A percentile compares a stretch with the other conserved stretches of the same genome.
These are phyloP conservation scores for Pinus albicaulis DNA, from an alignment of 75 land plant genomes.

Conservation along the genomic window DNA sequence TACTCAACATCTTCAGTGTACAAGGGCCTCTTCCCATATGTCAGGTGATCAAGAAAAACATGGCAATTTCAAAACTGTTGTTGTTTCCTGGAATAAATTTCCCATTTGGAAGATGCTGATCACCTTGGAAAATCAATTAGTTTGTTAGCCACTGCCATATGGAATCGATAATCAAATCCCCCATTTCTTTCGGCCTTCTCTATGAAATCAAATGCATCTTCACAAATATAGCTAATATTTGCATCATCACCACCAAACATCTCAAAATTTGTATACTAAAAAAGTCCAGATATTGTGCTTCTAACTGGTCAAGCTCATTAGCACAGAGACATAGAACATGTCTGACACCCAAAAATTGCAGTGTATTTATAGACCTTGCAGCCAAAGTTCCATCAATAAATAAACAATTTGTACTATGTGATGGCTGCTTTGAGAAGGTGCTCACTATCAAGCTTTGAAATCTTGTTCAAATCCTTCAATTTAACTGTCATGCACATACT, in stretches of 20 bases:
- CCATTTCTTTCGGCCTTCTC: slow-evolving; percentile 11
- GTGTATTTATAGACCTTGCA: slow-evolving; percentile 28
- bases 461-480: slow-evolving; percentile 72
- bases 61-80: too few relatives aligned
- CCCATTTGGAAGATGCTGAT: too few relatives aligned
- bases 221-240: slow-evolving; percentile 23
- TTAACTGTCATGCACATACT: slow-evolving; percentile 67
- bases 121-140: too few relatives aligned
- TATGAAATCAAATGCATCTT: slow-evolving; percentile 29
- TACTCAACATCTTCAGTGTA: too few relatives aligned
- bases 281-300: not conserved
- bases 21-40: too few relatives aligned
- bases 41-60: too few relatives aligned
- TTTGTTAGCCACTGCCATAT: too few relatives aligned
- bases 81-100: too few relatives aligned
- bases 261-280: slow-evolving; percentile 7
- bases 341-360: slow-evolving; percentile 33
- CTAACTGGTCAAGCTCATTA: slow-evolving; percentile 20
- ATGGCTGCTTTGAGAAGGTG: slow-evolving; percentile 42
- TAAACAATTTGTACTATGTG: slow-evolving; percentile 19
- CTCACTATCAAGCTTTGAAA: too few relatives aligned
- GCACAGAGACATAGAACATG: slow-evolving; percentile 42
- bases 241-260: slow-evolving; percentile 27
- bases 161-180: not conserved
- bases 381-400: slow-evolving; percentile 31